Base-by-base conservation (phyloP, 257 asterid genomes). In the Solanum piurae region DNA sequence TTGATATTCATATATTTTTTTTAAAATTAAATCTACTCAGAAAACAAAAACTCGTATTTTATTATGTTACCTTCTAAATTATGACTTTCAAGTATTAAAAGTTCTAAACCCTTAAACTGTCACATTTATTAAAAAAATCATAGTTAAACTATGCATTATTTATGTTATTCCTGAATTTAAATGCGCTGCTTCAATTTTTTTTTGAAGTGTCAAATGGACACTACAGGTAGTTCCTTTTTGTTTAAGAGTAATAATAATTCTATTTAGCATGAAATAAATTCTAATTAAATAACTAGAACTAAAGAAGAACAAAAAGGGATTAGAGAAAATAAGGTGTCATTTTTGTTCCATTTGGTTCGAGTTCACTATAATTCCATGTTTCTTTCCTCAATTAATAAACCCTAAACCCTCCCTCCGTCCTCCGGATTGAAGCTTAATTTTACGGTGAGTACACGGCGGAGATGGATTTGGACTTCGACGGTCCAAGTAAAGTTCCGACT, bases 391-490 rank as follows among this genome's bases (percentile, higher is more conserved):
- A 46, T 9, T 80, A 6, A 52, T 52, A 80, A 80, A 1, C 69
- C 69, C 44, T 18, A 49, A 49, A 49, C 21, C 69, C 44, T 20
- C 20, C 69, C 12, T 20, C 27, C 44, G 62, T 46, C 86, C 44
- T 11, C 27, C 20, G 84, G 21, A 8, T 4, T 83, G 86, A 83
- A 29, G 42, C 29, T 49, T 42, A 20, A 64, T 46, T 84, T 33
- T 73, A 44, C 34, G 87, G 66, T n/a, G 12, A 36, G 49, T 42
- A 75, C 38, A 92, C 90, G 96, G 92, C 90, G 88, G 97, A 91
- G 84, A 87, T 93, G 93, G 96, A 94, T 89, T 77, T 93, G 38
- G 94, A 93, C 64, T 89, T 93, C 77, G 94, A 86, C 44, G 93
- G 58, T 62, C 89, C 94, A 29, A 86, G 38, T 37, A 87, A 84